A percentile compares a stretch with the other conserved stretches of the same genome.
Evolutionary conservation across 1,284 basidiomycete genomes (phyloP).

Genomic region (Xerocomus tenax): DNA sequence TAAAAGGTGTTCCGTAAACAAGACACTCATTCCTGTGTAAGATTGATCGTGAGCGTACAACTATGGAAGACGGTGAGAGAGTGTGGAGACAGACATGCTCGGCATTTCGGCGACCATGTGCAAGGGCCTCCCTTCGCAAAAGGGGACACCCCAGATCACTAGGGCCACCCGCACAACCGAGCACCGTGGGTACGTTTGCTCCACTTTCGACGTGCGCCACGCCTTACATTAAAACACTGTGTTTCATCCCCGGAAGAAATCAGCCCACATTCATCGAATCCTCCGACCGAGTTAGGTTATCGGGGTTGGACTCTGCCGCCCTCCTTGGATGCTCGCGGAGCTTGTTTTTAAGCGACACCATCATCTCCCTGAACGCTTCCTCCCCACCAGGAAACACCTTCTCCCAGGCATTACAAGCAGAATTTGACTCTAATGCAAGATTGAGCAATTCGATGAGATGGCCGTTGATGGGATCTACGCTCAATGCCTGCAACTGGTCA

Average conservation of each 20-base stretch:
- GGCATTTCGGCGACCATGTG: constrained; percentile 29
- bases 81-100: constrained; percentile 29
- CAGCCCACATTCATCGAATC: constrained; percentile 30
- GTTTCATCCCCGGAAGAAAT: constrained; percentile 16
- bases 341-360: constrained; percentile 33
- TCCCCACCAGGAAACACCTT: constrained; percentile 31
- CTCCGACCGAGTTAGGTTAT: constrained; percentile 18
- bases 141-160: constrained; percentile 28
- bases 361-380: constrained; percentile 31
- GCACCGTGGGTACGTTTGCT: constrained; percentile 21
- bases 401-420: constrained; percentile 27
- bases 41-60: constrained; percentile 28
- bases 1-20: constrained; percentile 28
- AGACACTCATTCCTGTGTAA: constrained; percentile 29
- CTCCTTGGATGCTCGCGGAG: constrained; percentile 25
- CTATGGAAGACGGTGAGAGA: constrained; percentile 30
- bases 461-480: constrained; percentile 78
- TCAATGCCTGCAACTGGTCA: constrained; percentile 53
- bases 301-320: constrained; percentile 10
- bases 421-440: constrained; percentile 62
- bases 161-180: constrained; percentile 16
- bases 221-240: constrained; percentile 25
- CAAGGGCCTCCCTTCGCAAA: constrained; percentile 6
- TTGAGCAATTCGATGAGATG: constrained; percentile 81
- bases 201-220: constrained; percentile 18